phyloP scores from a whole-genome alignment of 2,329 filamentous ascomycete species.

The Penicillium occitanis region DNA sequence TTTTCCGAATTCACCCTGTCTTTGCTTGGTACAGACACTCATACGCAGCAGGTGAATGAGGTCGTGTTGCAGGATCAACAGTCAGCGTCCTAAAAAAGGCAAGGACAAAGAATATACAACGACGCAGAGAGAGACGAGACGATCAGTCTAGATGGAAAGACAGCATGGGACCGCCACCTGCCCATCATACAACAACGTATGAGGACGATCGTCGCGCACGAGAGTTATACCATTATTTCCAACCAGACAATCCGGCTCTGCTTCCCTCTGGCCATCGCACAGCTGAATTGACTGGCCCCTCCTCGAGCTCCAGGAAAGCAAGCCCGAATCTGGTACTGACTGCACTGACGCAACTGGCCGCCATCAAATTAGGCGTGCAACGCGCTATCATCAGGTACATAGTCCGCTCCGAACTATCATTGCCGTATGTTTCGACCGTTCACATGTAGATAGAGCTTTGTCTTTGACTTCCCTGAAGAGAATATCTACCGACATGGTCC shows the following conservation, averaged over 20 bases:
- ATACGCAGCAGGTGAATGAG: not conserved
- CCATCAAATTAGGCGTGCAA: constrained; percentile 27
- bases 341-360: constrained; percentile 29
- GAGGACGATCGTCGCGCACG: constrained; percentile 22
- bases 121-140: not conserved
- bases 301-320: not conserved
- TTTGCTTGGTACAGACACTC: not conserved
- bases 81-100: not conserved
- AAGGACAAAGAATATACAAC: not conserved
- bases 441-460: not conserved
- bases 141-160: not conserved
- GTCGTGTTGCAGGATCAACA: not conserved
- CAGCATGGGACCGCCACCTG: not conserved
- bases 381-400: constrained; percentile 32
- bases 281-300: not conserved
- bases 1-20: not conserved
- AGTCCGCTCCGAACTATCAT: not conserved
- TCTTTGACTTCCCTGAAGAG: not conserved
- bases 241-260: constrained; percentile 27
- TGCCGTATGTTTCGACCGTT: constrained; percentile 2
- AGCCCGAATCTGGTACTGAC: constrained; percentile 27
- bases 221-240: constrained; percentile 29
- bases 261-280: constrained; percentile 11
- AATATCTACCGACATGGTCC: not conserved
- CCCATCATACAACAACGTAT: not conserved